phyloP scores from a whole-genome alignment of 257 asterid genomes.

The Rhazya stricta region DNA sequence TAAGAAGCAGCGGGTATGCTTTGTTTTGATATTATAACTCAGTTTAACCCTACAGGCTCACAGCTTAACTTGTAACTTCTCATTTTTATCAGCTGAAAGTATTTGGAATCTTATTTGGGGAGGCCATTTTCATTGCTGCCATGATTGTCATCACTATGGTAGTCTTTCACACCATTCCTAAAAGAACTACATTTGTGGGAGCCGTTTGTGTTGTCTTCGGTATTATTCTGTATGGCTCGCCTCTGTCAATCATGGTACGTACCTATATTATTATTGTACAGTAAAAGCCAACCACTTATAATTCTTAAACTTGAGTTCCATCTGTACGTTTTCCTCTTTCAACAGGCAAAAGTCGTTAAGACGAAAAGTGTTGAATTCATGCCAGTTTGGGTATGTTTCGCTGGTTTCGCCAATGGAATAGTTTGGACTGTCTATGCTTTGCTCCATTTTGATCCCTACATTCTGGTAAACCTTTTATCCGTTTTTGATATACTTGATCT shows the following conservation, averaged over 20 bases:
- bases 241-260: constrained; percentile 55
- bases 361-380: constrained; percentile 55
- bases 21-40: not conserved
- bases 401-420: constrained; percentile 49
- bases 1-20: not conserved
- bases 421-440: constrained; percentile 53
- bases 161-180: constrained; percentile 24
- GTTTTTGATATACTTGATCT: too few relatives aligned
- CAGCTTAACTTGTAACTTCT: not conserved
- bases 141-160: constrained; percentile 30
- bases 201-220: constrained; percentile 46
- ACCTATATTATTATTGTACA: not conserved
- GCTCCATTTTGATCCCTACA: constrained; percentile 46
- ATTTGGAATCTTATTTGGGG: constrained; percentile 11
- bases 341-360: constrained; percentile 31
- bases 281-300: not conserved
- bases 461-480: constrained; percentile 36
- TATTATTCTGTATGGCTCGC: constrained; percentile 54
- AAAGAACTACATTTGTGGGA: constrained; percentile 54
- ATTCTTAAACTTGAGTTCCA: not conserved
- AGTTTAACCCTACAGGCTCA: not conserved
- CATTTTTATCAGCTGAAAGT: constrained; percentile 33
- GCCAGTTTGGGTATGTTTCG: constrained; percentile 53
- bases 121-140: constrained; percentile 19
- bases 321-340: not conserved